Conservation (phyloP, 192 early-diverging fungal species). For the Coemansia sp. region DNA sequence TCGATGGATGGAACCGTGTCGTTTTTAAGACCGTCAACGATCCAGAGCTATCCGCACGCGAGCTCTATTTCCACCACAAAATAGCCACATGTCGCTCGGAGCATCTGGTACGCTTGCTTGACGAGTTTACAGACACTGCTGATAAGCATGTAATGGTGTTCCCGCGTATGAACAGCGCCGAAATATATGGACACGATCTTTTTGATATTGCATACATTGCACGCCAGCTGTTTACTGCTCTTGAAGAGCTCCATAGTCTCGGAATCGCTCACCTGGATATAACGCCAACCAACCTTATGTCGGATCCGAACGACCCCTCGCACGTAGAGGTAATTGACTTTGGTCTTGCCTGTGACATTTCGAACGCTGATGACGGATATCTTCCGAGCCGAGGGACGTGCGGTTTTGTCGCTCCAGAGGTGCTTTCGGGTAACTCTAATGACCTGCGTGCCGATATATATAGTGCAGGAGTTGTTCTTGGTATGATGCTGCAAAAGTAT, state of each 20-base stretch:
- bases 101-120: conserved; percentile 61
- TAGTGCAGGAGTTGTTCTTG: conserved; percentile 68
- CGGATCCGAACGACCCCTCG: conserved; percentile 51
- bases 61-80: conserved; percentile 59
- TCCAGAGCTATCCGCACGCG: conserved; percentile 56
- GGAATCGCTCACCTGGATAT: conserved; percentile 73
- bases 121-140: conserved; percentile 64
- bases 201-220: conserved; percentile 57
- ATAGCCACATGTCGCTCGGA: conserved; percentile 42
- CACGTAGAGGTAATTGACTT: conserved; percentile 74
- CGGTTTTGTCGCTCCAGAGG: conserved; percentile 75
- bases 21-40: conserved; percentile 70
- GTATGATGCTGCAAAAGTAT: conserved; percentile 75
- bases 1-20: conserved; percentile 60
- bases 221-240: conserved; percentile 58
- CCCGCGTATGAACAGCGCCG: conserved; percentile 58
- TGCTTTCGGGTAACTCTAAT: conserved; percentile 41
- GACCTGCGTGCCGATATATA: conserved; percentile 66
- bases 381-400: conserved; percentile 70
- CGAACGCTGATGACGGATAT: conserved; percentile 15
- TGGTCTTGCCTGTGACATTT: conserved; percentile 65
- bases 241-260: conserved; percentile 63
- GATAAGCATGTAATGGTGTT: conserved; percentile 64
- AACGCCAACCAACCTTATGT: conserved; percentile 66
- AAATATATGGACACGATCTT: conserved; percentile 58